Evolutionary conservation across 768 basidiomycete genomes (phyloP), one percentile per base, ranked within the genome.

Genomic region (Rhodocollybia butyracea): DNA sequence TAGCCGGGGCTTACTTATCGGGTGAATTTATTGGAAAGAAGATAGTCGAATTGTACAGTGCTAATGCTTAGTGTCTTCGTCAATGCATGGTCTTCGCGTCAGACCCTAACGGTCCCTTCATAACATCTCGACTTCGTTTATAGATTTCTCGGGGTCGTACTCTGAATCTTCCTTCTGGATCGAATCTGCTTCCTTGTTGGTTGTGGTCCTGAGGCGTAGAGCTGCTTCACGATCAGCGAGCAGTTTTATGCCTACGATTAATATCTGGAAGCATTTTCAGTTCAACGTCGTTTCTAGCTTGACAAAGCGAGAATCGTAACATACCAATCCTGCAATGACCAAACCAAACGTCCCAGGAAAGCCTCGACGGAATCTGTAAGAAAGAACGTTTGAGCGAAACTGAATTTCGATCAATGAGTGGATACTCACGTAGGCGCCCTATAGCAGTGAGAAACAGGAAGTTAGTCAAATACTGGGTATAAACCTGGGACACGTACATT

Each of bases 311-410:
- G 3, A 10, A n/a, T 27, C 32, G 40, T 8, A 22, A 47, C 55
- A 19, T 34, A 64, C 63, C 59, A 64, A 54, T 1, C 63, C 63
- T 17, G 63, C 63, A 21, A 66, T 66, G 19, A 63, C 63, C 8
- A 66, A 60, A 5, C 65, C 65, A 36, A 66, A 66, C 1, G 65
- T 66, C 15, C 59, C 60, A 1, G 65, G 65, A 39, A 64, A 66
- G 2, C 65, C 65, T 19, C 60, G 59, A 5, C 64, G 62, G 54
- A 61, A 61, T 30, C 57, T 56, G 26, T 4, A 45, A 5, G 42
- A 12, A 17, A 27, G 12, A 2, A 41, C 12, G 15, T 19, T 19
- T 13, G 19, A 36, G 22, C 12, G 4, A 41, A n/a, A n/a, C 5
- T 29, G 19, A 40, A 27, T 3, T 11, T 32, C 34, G 5, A 41